Percentiles rank a stretch among this genome's conserved stretches.
Evolutionary conservation across 2,329 filamentous ascomycete species (phyloP).

Genomic region (Meredithiella fracta): DNA sequence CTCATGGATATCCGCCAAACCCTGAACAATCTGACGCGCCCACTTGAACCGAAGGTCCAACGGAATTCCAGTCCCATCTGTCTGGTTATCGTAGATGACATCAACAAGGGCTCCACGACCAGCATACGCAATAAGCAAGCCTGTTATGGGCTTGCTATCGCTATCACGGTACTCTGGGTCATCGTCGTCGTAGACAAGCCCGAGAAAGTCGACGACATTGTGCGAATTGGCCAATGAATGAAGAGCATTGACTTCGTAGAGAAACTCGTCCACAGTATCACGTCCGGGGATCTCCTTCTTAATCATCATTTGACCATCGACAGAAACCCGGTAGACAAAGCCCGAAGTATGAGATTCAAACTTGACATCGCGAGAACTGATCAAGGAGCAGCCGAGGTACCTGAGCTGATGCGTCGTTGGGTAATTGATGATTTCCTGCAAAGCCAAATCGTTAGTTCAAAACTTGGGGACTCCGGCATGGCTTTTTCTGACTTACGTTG

Average conservation of each 20-base stretch:
- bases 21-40: slow-evolving; percentile 80
- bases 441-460: slow-evolving; percentile 14
- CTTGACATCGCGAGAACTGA: slow-evolving; percentile 56
- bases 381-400: slow-evolving; percentile 50
- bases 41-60: slow-evolving; percentile 69
- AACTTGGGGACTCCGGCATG: background rate
- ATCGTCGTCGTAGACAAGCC: slow-evolving; percentile 77
- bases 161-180: slow-evolving; percentile 26
- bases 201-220: slow-evolving; percentile 73
- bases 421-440: slow-evolving; percentile 70
- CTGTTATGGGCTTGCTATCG: slow-evolving; percentile 56
- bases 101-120: slow-evolving; percentile 79
- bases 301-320: slow-evolving; percentile 55
- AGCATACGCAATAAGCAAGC: slow-evolving; percentile 76
- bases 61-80: slow-evolving; percentile 28
- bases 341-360: slow-evolving; percentile 92
- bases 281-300: slow-evolving; percentile 97
- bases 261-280: slow-evolving; percentile 86
- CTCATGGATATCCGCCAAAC: slow-evolving; percentile 84
- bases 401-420: slow-evolving; percentile 56
- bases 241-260: slow-evolving; percentile 96
- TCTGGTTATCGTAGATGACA: slow-evolving; percentile 59
- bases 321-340: slow-evolving; percentile 85
- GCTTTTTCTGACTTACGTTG: slow-evolving; percentile 36
- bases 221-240: slow-evolving; percentile 54